A percentile compares a stretch with the other conserved stretches of the same genome.
phyloP scores from a whole-genome alignment of 768 basidiomycete species.

The Albatrellus ellisii region DNA sequence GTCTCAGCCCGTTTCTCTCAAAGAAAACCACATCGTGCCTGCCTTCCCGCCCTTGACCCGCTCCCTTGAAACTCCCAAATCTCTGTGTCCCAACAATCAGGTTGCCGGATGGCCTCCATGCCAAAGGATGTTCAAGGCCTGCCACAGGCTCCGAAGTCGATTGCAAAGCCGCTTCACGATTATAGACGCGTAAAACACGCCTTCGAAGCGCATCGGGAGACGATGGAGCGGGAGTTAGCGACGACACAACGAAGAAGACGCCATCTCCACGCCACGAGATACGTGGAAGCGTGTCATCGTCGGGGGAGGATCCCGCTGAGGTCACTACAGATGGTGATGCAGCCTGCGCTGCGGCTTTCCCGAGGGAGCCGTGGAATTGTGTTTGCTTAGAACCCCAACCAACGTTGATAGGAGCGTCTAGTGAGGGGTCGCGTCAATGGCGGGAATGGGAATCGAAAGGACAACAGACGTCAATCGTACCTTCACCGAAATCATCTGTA shows the following conservation, averaged over 20 bases:
- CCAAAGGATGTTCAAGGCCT: constrained; percentile 66
- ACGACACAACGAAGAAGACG: constrained; percentile 75
- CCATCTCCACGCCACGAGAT: constrained; percentile 95
- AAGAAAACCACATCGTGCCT: constrained; percentile 87
- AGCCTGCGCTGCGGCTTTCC: constrained; percentile 68
- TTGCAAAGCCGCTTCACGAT: constrained; percentile 59
- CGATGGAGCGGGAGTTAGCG: constrained; percentile 33
- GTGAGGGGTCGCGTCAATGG: background rate
- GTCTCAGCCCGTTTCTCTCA: constrained; percentile 87
- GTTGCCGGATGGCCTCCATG: constrained; percentile 86
- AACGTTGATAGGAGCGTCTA: constrained; percentile 86
- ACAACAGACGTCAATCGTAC: no score
- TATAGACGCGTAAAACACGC: constrained; percentile 61
- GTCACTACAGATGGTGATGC: constrained; percentile 20
- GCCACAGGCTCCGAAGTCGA: constrained; percentile 76
- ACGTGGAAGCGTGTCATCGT: constrained; percentile 58
- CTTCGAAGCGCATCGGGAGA: constrained; percentile 23
- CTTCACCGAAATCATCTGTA: constrained; percentile 76
- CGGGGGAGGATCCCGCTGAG: constrained; percentile 40
- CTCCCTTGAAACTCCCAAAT: constrained; percentile 59
- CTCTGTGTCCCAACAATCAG: constrained; percentile 73
- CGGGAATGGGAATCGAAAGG: no score
- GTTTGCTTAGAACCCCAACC: constrained; percentile 98
- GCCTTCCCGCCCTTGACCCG: constrained; percentile 49
- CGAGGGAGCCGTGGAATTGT: constrained; percentile 93